phyloP scores from a whole-genome alignment of 2,329 filamentous ascomycete genomes.

The Calonectria pseudoturangicola region DNA sequence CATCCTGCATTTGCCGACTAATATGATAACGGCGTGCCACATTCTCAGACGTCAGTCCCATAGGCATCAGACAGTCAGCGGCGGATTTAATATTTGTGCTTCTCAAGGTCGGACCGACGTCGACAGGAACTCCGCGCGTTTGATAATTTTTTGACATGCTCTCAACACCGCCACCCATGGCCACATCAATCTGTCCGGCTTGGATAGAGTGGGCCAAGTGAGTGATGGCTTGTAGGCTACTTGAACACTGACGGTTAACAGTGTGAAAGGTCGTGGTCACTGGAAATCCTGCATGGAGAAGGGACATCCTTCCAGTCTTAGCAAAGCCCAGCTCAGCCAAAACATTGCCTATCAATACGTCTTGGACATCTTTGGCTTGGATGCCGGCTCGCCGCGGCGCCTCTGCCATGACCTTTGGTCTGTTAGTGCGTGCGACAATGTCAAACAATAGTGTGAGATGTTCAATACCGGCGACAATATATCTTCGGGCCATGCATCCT shows the following conservation, averaged over 20 bases:
- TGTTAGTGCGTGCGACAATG: background rate
- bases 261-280: conserved; percentile 6
- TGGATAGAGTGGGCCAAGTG: conserved; percentile 11
- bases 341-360: conserved; percentile 12
- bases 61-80: conserved; percentile 4
- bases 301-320: conserved; percentile 1
- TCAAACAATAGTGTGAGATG: background rate
- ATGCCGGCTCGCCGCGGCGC: conserved; percentile 4
- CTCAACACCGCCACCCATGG: conserved; percentile 9
- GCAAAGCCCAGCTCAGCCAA: conserved; percentile 5
- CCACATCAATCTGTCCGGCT: conserved; percentile 6
- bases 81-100: background rate
- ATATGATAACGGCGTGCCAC: conserved; percentile 8
- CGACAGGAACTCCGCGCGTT: conserved; percentile 1
- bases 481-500: conserved; percentile 8
- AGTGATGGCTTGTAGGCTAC: conserved; percentile 13
- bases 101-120: background rate
- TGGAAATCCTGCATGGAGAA: conserved; percentile 3
- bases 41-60: conserved; percentile 3
- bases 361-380: background rate
- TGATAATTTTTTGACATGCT: conserved; percentile 20
- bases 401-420: background rate
- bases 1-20: conserved; percentile 13
- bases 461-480: background rate
- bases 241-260: background rate